These are phyloP conservation scores for Remersonia thermophila DNA, from an alignment of 2,329 filamentous ascomycete species.

Conservation along the genomic window DNA sequence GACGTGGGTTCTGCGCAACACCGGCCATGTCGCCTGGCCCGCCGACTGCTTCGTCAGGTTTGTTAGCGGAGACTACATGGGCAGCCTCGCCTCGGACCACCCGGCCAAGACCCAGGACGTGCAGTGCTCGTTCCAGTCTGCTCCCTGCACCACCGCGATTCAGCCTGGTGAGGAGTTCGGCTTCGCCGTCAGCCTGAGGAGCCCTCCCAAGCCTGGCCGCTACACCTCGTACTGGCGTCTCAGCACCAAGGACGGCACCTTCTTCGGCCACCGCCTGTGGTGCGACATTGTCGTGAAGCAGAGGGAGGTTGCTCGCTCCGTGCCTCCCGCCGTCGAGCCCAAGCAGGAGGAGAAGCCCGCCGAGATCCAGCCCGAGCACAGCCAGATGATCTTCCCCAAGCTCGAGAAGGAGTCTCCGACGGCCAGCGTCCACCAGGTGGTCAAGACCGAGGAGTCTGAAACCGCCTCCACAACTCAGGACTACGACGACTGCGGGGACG, in stretches of 20 bases:
- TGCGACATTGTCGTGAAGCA: conserved; percentile 67
- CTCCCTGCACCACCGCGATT: conserved; percentile 56
- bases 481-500: conserved; percentile 41
- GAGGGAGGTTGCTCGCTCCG: conserved; percentile 18
- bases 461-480: conserved; percentile 25
- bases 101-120: conserved; percentile 70
- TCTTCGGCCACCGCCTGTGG: conserved; percentile 91
- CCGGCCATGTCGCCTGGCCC: conserved; percentile 69
- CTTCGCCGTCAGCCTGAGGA: conserved; percentile 78
- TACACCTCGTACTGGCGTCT: conserved; percentile 95
- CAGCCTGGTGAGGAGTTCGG: conserved; percentile 60
- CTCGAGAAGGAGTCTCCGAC: conserved; percentile 86
- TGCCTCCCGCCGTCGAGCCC: conserved; percentile 1
- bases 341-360: conserved; percentile 34
- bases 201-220: conserved; percentile 63
- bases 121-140: conserved; percentile 69
- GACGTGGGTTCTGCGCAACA: conserved; percentile 83
- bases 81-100: conserved; percentile 68
- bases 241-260: conserved; percentile 63
- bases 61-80: conserved; percentile 93
- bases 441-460: conserved; percentile 25
- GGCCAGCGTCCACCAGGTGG: conserved; percentile 60
- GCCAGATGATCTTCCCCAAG: conserved; percentile 93
- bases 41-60: conserved; percentile 82
- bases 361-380: conserved; percentile 23